Base-by-base conservation (phyloP, 1,139 yeast genomes). In the Casaregolazyma lundiana region DNA sequence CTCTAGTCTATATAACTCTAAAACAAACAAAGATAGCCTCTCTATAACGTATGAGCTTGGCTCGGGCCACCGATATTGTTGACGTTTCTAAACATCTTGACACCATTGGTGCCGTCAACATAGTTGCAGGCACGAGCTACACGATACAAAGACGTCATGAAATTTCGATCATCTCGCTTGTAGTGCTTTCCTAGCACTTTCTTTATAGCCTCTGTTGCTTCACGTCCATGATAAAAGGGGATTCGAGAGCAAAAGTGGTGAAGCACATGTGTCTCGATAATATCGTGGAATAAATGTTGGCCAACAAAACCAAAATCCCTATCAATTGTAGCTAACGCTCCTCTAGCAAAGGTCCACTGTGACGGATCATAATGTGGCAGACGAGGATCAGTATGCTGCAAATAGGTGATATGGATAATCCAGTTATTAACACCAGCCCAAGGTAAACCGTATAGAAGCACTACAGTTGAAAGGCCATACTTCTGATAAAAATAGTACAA, bases 311-410 rank as follows among this genome's bases (percentile, higher is more conserved):
- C 92, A 66, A 83, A 84, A 59, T 85, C 80, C 64, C 95, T 78
- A 68, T 86, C 95, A 56, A 86, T 80, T 50, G 95, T 86, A 52
- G 90, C 83, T 48, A 92, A 89, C 21, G 95, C 95, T 58, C 95
- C 95, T 60, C 89, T 76, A 50, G 94, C 92, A 65, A 85, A 86
- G 59, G 77, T 85, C 95, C 95, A 86, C 68, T 82, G 80, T 30
- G 67, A 66, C 47, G 80, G 77, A 50, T 78, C 81, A 70, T 86
- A 86, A 67, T 85, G 95, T 41, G 95, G 88, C 73, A 85, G 73
- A 15, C 79, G 67, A 40, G 89, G 84, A 67, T 84, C 94, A 29
- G 94, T 79, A 71, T 86, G 95, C 68, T 86, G 95, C 61, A 86
- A 75, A 68, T 75, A 86, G 43, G 95, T 86, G 63, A 86, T 84